phyloP scores from a whole-genome alignment of 176 grass and related monocot species.

The Puya raimondii region DNA sequence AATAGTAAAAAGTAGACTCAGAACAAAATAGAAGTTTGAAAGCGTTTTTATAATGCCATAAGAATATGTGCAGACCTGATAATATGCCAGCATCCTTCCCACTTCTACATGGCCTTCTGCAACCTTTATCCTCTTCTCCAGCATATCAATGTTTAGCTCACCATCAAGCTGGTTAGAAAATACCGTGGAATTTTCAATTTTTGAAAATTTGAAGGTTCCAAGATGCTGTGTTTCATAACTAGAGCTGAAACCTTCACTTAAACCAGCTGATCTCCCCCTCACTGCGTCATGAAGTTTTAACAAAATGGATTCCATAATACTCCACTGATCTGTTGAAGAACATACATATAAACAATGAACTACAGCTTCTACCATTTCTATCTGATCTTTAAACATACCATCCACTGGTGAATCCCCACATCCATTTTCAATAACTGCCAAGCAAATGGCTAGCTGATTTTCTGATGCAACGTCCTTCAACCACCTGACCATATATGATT shows the following conservation, averaged over 20 bases:
- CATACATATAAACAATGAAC: conserved; percentile 78
- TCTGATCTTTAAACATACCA: conserved; percentile 69
- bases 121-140: conserved; percentile 70
- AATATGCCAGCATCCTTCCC: conserved; percentile 83
- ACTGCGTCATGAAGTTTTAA: conserved; percentile 54
- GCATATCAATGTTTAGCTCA: conserved; percentile 32
- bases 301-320: conserved; percentile 77
- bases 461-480: conserved; percentile 75
- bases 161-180: conserved; percentile 26
- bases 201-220: conserved; percentile 33
- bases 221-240: conserved; percentile 41
- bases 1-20: too few species aligned
- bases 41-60: neutral
- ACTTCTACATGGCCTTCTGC: conserved; percentile 97
- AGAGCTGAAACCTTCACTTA: conserved; percentile 28
- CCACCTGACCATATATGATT: conserved; percentile 72
- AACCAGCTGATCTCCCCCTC: conserved; percentile 43
- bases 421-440: conserved; percentile 69
- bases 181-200: conserved; percentile 21
- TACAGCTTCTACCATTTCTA: conserved; percentile 64
- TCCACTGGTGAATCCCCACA: conserved; percentile 63
- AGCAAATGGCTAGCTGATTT: conserved; percentile 58
- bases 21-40: neutral
- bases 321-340: conserved; percentile 80
- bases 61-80: conserved; percentile 54